These are phyloP conservation scores for Ormosia emarginata DNA, from an alignment of 306 rosid species.

Conservation along the genomic window DNA sequence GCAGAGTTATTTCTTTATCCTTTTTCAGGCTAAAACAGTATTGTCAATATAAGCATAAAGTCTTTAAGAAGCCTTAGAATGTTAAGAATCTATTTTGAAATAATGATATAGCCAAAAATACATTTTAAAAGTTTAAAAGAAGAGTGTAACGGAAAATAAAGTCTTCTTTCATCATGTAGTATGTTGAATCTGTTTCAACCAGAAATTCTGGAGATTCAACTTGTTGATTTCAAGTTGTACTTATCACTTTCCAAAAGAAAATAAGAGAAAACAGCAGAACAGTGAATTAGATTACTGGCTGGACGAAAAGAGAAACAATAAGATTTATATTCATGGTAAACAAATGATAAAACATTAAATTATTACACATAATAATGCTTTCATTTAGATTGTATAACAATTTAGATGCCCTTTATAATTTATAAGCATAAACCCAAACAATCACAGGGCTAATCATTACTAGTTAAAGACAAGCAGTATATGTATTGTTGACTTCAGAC, in stretches of 20 bases:
- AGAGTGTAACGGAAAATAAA: neutral
- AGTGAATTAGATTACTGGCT: neutral
- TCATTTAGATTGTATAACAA: conserved; percentile 4
- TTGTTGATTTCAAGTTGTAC: neutral
- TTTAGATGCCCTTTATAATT: neutral
- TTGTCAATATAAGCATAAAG: neutral
- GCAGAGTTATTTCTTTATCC: neutral
- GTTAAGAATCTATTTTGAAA: neutral
- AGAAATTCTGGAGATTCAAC: neutral
- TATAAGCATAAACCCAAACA: conserved; percentile 11
- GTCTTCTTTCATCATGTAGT: neutral
- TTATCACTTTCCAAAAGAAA: neutral
- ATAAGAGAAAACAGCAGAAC: neutral
- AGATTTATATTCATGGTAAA: neutral
- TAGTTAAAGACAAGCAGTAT: neutral
- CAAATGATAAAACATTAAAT: neutral
- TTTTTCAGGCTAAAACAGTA: neutral
- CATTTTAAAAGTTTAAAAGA: neutral
- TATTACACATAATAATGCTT: neutral
- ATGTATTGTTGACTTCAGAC: neutral
- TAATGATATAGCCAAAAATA: neutral
- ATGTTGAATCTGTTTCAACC: neutral
- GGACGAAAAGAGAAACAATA: neutral
- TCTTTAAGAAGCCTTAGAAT: neutral
- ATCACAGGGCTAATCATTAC: neutral